These are phyloP conservation scores for Phaeotremella skinneri DNA, from an alignment of 768 basidiomycete species.

Conservation along the genomic window DNA sequence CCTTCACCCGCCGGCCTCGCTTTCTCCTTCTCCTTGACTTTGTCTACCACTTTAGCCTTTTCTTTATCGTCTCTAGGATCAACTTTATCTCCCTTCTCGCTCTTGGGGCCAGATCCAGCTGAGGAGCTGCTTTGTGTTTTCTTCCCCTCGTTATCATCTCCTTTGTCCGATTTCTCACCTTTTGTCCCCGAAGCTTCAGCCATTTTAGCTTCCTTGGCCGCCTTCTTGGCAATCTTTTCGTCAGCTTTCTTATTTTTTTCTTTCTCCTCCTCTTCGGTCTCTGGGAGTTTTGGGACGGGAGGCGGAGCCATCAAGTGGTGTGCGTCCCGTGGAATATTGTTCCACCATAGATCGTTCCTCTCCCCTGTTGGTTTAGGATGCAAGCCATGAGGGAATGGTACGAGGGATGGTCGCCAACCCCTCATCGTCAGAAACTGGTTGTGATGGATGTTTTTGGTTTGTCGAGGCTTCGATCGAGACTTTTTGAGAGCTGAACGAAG, in stretches of 20 bases:
- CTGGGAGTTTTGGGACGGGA: conserved; percentile 27
- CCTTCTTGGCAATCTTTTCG: conserved; percentile 8
- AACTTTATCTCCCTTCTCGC: not conserved
- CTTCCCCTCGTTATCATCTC: not conserved
- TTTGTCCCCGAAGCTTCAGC: not conserved
- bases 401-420: conserved; percentile 35
- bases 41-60: conserved; percentile 1
- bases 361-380: conserved; percentile 39
- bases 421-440: conserved; percentile 47
- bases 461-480: conserved; percentile 37
- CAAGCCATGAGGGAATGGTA: conserved; percentile 44
- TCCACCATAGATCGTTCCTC: conserved; percentile 40
- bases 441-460: conserved; percentile 40
- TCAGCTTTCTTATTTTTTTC: conserved; percentile 6
- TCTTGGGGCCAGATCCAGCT: not conserved
- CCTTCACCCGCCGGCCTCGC: not conserved
- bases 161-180: not conserved
- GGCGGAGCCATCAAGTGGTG: conserved; percentile 39
- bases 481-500: conserved; percentile 43
- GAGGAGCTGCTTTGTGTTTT: not conserved
- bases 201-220: conserved; percentile 2
- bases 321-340: conserved; percentile 39
- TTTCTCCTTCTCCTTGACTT: not conserved
- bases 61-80: not conserved
- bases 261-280: conserved; percentile 16